These are phyloP conservation scores for Colletotrichum cordylinicola DNA, from an alignment of 2,329 filamentous ascomycete species.

Conservation along the genomic window DNA sequence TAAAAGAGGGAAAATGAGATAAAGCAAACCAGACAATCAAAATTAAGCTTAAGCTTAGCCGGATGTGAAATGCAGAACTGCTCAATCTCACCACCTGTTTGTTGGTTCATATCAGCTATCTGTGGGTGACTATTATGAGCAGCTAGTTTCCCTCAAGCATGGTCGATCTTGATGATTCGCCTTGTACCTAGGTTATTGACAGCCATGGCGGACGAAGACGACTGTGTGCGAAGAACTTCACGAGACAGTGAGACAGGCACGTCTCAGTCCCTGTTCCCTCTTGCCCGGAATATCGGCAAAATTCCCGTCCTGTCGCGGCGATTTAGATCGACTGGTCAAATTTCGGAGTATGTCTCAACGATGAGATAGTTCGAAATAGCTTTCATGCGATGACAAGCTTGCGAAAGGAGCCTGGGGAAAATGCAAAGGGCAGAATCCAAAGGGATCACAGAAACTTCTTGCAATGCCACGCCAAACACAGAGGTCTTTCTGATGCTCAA, in stretches of 20 bases:
- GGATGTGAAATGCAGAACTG: too few species aligned
- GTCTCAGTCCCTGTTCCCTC: background rate
- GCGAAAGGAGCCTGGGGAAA: background rate
- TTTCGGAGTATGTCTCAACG: background rate
- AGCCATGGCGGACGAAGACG: background rate
- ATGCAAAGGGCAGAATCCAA: background rate
- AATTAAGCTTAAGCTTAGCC: too few species aligned
- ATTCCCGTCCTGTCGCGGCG: accelerated
- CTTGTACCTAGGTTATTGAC: background rate
- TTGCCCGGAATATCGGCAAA: background rate
- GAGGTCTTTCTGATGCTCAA: background rate
- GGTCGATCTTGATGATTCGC: background rate
- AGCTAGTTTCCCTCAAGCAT: accelerated
- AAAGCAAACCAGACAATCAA: too few species aligned
- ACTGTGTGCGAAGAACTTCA: too few species aligned
- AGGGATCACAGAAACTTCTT: too few species aligned
- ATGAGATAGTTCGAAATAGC: background rate
- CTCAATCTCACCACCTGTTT: too few species aligned
- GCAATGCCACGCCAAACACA: too few species aligned
- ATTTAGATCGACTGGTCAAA: background rate
- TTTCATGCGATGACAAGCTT: background rate
- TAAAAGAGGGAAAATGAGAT: too few species aligned
- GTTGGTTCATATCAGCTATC: too few species aligned
- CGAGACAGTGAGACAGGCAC: background rate
- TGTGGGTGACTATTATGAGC: background rate